Conservation (phyloP, 179 eudicot genomes). For the Beta lomatogona region DNA sequence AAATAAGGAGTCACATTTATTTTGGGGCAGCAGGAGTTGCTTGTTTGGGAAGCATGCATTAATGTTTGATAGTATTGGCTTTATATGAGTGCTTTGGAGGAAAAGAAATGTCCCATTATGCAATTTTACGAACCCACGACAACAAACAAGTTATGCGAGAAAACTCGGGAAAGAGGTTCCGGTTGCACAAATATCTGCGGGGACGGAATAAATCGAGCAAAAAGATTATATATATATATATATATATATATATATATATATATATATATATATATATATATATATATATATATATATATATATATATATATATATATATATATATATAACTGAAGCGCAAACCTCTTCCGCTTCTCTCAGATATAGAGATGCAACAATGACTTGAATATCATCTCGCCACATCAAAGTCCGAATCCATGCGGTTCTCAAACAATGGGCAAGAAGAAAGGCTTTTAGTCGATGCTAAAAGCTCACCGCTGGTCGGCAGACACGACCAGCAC, state of each 20-base stretch:
- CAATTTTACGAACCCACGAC: no score
- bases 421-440: slow-evolving; percentile 46
- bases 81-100: not conserved
- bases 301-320: not conserved
- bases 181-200: not conserved
- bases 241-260: not conserved
- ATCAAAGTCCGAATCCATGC: slow-evolving; percentile 43
- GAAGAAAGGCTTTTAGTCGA: slow-evolving; percentile 59
- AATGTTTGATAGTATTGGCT: not conserved
- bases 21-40: not conserved
- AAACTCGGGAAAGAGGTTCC: not conserved
- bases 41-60: not conserved
- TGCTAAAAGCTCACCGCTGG: slow-evolving; percentile 87
- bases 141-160: not conserved
- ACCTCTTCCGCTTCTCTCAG: slow-evolving; percentile 93
- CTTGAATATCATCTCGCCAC: slow-evolving; percentile 60
- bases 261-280: no score
- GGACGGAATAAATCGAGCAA: not conserved
- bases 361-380: slow-evolving; percentile 88
- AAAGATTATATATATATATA: not conserved
- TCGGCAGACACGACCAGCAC: slow-evolving; percentile 96
- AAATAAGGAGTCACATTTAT: not conserved
- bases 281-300: not conserved
- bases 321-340: not conserved
- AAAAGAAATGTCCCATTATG: not conserved